Conservation (phyloP, 805 yeast genomes). For the Saccharomycopsis sp. region DNA sequence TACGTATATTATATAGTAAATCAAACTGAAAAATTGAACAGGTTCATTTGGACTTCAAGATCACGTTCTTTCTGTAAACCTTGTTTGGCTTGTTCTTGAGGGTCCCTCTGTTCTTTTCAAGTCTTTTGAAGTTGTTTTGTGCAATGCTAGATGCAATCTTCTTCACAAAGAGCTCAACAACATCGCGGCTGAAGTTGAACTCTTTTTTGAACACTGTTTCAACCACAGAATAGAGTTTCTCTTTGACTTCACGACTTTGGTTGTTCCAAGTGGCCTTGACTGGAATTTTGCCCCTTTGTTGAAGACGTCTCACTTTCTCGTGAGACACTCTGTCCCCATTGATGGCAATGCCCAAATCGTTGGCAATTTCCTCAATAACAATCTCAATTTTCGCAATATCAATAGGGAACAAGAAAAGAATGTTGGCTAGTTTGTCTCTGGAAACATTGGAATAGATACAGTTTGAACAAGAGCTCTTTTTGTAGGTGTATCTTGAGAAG, state of each 20-base stretch:
- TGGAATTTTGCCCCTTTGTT: neutral
- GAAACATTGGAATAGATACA: no score
- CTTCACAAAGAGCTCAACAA: neutral
- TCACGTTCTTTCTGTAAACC: no score
- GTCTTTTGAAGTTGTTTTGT: slow-evolving; percentile 3
- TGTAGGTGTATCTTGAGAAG: no score
- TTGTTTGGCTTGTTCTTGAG: no score
- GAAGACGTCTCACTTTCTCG: no score
- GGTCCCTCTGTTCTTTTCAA: neutral
- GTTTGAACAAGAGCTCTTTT: no score
- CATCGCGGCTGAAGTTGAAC: neutral
- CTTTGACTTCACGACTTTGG: neutral
- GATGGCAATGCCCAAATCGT: slow-evolving; percentile 1
- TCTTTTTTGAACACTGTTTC: neutral
- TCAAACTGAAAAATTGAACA: no score
- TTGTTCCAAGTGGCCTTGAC: slow-evolving; percentile 1
- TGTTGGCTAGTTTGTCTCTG: no score
- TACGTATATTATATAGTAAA: no score
- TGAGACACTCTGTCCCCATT: slow-evolving; percentile 5
- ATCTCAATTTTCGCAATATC: neutral
- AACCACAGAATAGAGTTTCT: neutral
- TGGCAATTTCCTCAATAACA: neutral
- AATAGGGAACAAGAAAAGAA: neutral
- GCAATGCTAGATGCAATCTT: slow-evolving; percentile 1
- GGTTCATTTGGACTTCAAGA: no score